Evolutionary conservation across 257 asterid genomes (phyloP).

Genomic region (Solanum paucissectum): DNA sequence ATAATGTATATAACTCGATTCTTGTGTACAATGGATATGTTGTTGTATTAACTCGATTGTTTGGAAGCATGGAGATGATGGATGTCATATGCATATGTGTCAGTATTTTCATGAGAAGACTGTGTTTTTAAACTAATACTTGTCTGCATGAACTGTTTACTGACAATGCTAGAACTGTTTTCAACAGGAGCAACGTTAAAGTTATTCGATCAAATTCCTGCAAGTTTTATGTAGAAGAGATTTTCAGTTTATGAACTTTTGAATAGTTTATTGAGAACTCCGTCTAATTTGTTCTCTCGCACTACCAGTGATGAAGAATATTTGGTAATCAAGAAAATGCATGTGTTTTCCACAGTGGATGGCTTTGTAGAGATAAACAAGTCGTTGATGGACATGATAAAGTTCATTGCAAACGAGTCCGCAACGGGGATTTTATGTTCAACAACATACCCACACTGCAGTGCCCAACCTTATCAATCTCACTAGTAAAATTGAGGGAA

Average conservation of each 20-base stretch:
- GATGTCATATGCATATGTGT: not conserved
- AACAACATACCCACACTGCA: constrained; percentile 69
- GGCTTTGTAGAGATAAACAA: constrained; percentile 78
- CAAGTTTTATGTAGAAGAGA: not conserved
- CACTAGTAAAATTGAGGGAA: constrained; percentile 43
- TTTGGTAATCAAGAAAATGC: constrained; percentile 62
- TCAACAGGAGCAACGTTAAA: not conserved
- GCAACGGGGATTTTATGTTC: constrained; percentile 77
- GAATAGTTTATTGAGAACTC: not conserved
- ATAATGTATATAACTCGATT: not conserved
- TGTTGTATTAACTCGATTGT: not conserved
- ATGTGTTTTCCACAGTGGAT: constrained; percentile 54
- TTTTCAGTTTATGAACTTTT: not conserved
- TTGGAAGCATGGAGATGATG: not conserved
- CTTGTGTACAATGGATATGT: not conserved
- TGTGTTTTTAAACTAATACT: not conserved
- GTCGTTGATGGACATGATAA: constrained; percentile 66
- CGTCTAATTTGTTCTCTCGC: not conserved
- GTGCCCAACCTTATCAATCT: constrained; percentile 60
- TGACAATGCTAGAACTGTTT: not conserved
- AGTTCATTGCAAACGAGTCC: constrained; percentile 83
- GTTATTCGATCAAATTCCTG: not conserved
- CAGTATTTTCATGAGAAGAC: not conserved
- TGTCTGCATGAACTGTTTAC: not conserved
- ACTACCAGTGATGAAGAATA: constrained; percentile 64